Base-by-base conservation (phyloP, 2,329 filamentous ascomycete species). In the Fusarium sacchari region DNA sequence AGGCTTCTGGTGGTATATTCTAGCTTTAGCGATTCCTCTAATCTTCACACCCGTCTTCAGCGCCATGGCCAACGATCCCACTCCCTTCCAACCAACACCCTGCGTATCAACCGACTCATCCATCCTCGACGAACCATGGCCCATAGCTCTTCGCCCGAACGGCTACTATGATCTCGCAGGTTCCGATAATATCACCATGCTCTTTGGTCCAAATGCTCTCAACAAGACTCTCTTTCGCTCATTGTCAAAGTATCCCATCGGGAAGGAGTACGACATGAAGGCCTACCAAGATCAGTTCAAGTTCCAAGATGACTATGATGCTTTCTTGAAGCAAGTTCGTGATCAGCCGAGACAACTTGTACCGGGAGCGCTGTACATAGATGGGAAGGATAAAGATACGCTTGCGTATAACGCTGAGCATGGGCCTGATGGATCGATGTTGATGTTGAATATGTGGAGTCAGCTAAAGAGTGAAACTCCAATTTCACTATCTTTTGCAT, bases 371-470 rank as follows among this genome's bases (percentile, higher is more conserved):
- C 5, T 62, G 26, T 62, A 62, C 7, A 46, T 62, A 11, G 3
- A 56, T 17, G 60, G 34, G 12, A 58, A 47, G 22, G 40, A 62
- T 14, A 62, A 58, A 12, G 26, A 55, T 18, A 47, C 52, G 13
- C 4, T 62, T n/a, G 40, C 60, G 15, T 62, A 62, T 9, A 46
- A 62, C 18, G 50, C 60, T 11, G 50, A 62, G 14, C 50, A 46
- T 46, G 60, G 60, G 3, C 15, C 39, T 14, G 60, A 62, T 46
- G 50, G 32, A 3, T 58, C 60, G 2, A 58, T 62, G 39, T 46
- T 62, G 26, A 58, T 62, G 40, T 3, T 58, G 32, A 62, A 62
- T n/a, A 39, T 62, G 32, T 62, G 50, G 50, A 62, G 60, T 20
- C 60, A 62, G 18, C 24, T 58, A 0, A 46, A 57, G 13, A 58